Conservation (phyloP, 352 stramenopile species). For the Phytophthora aleatoria region DNA sequence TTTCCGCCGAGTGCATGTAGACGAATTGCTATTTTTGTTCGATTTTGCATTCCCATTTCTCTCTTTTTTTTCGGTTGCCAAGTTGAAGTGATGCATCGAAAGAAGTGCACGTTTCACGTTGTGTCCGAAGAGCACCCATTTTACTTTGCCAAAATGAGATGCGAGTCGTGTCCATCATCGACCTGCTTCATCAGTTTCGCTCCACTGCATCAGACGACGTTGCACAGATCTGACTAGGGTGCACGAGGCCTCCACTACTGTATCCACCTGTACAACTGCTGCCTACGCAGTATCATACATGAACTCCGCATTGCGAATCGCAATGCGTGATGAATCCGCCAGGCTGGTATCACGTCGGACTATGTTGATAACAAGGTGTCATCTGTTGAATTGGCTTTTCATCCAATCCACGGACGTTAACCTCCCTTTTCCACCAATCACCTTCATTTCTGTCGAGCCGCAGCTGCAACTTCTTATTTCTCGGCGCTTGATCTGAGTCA, state of each 20-base stretch:
- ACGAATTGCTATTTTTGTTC: constrained; percentile 21
- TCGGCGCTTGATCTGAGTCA: not conserved
- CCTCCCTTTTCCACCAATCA: constrained; percentile 20
- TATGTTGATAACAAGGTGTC: constrained; percentile 3
- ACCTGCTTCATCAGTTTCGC: not conserved
- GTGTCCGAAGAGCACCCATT: too few species aligned
- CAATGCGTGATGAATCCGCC: not conserved
- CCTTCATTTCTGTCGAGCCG: not conserved
- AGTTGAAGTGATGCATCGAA: constrained; percentile 9
- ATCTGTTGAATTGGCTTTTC: constrained; percentile 2
- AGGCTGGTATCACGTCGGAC: constrained; percentile 5
- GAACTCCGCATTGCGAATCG: not conserved
- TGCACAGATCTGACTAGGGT: too few species aligned
- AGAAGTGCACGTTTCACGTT: not conserved
- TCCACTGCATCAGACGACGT: not conserved
- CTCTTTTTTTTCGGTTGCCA: not conserved
- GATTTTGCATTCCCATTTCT: not conserved
- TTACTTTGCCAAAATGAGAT: not conserved
- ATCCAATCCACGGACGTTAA: constrained; percentile 6
- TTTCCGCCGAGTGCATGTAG: constrained; percentile 8
- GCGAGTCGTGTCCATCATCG: constrained; percentile 14
- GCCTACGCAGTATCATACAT: not conserved
- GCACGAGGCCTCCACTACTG: too few species aligned
- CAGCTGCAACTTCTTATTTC: constrained; percentile 13
- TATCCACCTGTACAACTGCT: not conserved